Evolutionary conservation across 352 stramenopile species (phyloP).

Genomic region (Globisporangium paddicum): DNA sequence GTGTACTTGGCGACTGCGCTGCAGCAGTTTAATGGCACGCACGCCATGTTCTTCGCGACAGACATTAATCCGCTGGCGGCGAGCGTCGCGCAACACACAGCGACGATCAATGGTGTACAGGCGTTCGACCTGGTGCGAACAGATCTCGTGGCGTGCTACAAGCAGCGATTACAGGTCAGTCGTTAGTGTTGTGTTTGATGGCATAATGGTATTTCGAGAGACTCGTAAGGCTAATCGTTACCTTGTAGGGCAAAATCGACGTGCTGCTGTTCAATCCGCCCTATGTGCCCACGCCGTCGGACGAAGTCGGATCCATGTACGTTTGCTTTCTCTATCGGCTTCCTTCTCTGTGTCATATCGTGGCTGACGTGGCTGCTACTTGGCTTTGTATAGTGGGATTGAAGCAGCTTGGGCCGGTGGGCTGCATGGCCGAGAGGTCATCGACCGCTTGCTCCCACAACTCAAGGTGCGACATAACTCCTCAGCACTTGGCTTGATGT

Average conservation of each 20-base stretch:
- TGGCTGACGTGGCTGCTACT: background rate
- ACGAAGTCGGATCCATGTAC: slow-evolving; percentile 92
- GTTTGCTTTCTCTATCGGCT: background rate
- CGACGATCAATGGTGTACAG: slow-evolving; percentile 72
- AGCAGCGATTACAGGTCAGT: slow-evolving; percentile 47
- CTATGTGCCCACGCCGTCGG: slow-evolving; percentile 96
- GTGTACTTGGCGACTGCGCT: slow-evolving; percentile 77
- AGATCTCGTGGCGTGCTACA: slow-evolving; percentile 74
- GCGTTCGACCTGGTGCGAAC: slow-evolving; percentile 79
- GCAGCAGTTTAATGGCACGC: slow-evolving; percentile 45
- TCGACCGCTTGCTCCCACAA: slow-evolving; percentile 93
- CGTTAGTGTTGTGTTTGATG: background rate
- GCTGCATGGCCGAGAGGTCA: slow-evolving; percentile 90
- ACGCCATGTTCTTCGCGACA: slow-evolving; percentile 72
- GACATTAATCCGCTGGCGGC: slow-evolving; percentile 93
- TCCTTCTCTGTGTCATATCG: background rate
- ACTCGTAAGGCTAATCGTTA: background rate
- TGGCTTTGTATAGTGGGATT: slow-evolving; percentile 73
- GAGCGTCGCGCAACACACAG: slow-evolving; percentile 76
- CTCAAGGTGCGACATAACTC: slow-evolving; percentile 52
- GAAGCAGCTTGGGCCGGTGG: slow-evolving; percentile 96
- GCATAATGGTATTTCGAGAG: background rate
- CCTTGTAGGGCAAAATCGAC: slow-evolving; percentile 68
- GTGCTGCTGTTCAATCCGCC: slow-evolving; percentile 98
- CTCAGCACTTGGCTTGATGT: background rate